Base-by-base conservation (phyloP, 169 alveolate genomes). In the Plasmodium falciparum region DNA sequence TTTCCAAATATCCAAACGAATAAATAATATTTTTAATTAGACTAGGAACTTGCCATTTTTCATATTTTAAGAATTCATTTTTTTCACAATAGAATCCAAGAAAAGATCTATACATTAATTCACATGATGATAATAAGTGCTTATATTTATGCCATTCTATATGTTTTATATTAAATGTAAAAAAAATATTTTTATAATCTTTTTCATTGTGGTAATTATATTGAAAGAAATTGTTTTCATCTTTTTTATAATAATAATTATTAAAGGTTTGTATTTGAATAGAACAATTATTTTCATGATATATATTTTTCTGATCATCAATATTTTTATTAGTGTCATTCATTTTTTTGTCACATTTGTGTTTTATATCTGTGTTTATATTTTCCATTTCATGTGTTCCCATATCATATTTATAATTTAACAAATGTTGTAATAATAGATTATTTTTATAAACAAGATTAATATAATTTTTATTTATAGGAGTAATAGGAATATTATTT, bases 41-140 rank as follows among this genome's bases (percentile, higher is more conserved):
- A 70, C 90, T 80, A 29, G 90, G 90, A 24, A 80, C 90, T 69
- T 80, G 90, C 90, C 90, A 80, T 67, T 80, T 80, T 70, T 80
- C 90, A 20, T 67, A 80, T 73, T 80, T 80, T 11, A 80, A 59
- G 56, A n/a, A 54, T 29, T 80, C 56, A 50, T 50, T 69, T 47
- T 80, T 69, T 56, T 80, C 85, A 47, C 90, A 80, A 56, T 80
- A 80, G 52, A 80, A 80, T 2, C 90, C 90, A 45, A 80, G 90
- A 22, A 80, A 73, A 15, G 90, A 80, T 80, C 90, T 80, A 52
- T 80, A 80, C 90, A 80, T 80, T 52, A 80, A 59, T 71, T 80
- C 90, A 50, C 90, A 80, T 15, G 90, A 80, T 54, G 74, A 66
- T 20, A 66, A 59, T 24, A 80, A 71, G 50, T 80, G 90, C 1